phyloP scores from a whole-genome alignment of 495 filamentous ascomycete genomes.

The Usnea hakonensis region DNA sequence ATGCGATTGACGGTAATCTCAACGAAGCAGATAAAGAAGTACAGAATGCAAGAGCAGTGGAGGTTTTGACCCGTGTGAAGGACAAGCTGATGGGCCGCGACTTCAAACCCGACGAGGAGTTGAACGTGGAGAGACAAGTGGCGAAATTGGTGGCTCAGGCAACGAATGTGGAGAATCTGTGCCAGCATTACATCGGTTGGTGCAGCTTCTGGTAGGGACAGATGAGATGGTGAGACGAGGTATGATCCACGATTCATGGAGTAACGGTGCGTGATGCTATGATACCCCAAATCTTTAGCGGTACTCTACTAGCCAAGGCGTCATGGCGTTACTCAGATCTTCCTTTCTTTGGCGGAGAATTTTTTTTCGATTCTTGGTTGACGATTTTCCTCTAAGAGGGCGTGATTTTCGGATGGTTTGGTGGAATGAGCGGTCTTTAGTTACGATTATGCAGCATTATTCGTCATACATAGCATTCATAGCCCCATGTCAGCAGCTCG shows the following conservation, averaged over 20 bases:
- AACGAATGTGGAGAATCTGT: constrained; percentile 93
- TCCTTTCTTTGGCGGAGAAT: not conserved
- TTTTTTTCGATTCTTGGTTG: not conserved
- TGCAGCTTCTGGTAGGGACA: constrained; percentile 21
- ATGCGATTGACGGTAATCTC: constrained; percentile 15
- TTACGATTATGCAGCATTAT: not conserved
- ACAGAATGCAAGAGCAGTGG: constrained; percentile 86
- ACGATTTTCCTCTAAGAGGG: not conserved
- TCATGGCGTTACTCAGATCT: not conserved
- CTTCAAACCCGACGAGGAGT: constrained; percentile 61
- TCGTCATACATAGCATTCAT: not conserved
- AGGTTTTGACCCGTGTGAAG: constrained; percentile 84
- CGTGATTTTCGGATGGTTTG: not conserved
- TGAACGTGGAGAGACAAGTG: constrained; percentile 81
- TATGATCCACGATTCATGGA: not conserved
- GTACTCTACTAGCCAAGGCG: not conserved
- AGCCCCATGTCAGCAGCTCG: too few relatives aligned
- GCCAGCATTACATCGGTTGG: constrained; percentile 86
- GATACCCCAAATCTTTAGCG: constrained; percentile 2
- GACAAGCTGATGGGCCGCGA: constrained; percentile 82
- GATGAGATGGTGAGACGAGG: not conserved
- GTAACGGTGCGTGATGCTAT: not conserved
- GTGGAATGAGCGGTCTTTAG: not conserved
- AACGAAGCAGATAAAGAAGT: constrained; percentile 55
- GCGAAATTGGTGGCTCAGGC: constrained; percentile 91